Percentiles rank a stretch among this genome's conserved stretches.
These are phyloP conservation scores for Umbelopsis sp. DNA, from an alignment of 371 early-diverging fungal species.

Conservation along the genomic window DNA sequence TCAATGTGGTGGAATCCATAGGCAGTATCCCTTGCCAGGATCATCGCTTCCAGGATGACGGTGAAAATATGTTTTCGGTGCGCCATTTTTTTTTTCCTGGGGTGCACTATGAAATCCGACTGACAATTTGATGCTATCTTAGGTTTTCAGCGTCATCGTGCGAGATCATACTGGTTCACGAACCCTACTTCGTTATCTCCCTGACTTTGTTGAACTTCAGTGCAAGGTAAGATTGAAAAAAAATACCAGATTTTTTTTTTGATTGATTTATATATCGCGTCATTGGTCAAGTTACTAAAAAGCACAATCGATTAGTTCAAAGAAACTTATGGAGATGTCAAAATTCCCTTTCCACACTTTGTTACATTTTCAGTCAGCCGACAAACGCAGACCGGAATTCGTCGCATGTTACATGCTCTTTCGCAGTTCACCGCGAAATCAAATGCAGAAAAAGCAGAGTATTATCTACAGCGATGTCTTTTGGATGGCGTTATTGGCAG, in stretches of 20 bases:
- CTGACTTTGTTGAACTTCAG: constrained; percentile 65
- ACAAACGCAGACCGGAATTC: constrained; percentile 42
- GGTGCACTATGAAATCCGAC: neutral
- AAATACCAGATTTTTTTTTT: too few relatives aligned
- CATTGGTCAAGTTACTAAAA: constrained; percentile 1
- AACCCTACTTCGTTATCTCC: constrained; percentile 56
- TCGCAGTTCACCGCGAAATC: constrained; percentile 33
- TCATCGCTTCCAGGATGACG: neutral
- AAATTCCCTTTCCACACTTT: constrained; percentile 46
- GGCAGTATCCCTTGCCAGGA: neutral
- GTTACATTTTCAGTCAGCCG: constrained; percentile 30
- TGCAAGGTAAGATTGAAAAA: constrained; percentile 44
- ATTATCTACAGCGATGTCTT: constrained; percentile 43
- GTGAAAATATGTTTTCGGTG: constrained; percentile 11
- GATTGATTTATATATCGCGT: neutral
- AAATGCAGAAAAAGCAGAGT: constrained; percentile 50
- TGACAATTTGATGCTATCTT: constrained; percentile 4
- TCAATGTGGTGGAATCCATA: constrained; percentile 3
- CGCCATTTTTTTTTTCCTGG: constrained; percentile 16
- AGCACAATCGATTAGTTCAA: constrained; percentile 35
- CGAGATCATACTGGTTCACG: constrained; percentile 50
- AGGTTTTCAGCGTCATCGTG: constrained; percentile 60
- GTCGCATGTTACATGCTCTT: constrained; percentile 36
- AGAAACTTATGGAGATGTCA: constrained; percentile 44
- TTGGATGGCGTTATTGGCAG: constrained; percentile 33